Percentiles rank a stretch among this genome's conserved stretches.
Evolutionary conservation across 1,284 basidiomycete species (phyloP).

Genomic region (Bondarzewia mesenterica): DNA sequence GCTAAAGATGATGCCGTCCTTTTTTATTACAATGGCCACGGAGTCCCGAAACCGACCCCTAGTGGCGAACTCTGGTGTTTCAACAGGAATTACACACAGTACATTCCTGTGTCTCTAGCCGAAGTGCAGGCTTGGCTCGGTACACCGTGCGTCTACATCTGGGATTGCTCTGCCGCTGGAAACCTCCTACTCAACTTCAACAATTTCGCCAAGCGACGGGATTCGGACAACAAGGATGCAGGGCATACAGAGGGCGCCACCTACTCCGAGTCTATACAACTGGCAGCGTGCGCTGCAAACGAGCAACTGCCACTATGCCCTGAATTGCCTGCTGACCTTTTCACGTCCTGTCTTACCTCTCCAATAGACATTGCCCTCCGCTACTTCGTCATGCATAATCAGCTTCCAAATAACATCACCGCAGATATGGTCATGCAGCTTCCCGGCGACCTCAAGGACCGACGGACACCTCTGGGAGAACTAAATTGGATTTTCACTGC

Average conservation of each 20-base stretch:
- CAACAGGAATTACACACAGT: slow-evolving; percentile 96
- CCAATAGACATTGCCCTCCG: slow-evolving; percentile 97
- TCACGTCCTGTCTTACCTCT: slow-evolving; percentile 96
- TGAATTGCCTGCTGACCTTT: slow-evolving; percentile 94
- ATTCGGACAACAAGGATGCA: slow-evolving; percentile 65
- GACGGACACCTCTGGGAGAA: slow-evolving; percentile 92
- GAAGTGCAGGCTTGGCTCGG: slow-evolving; percentile 91
- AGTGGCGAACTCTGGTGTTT: slow-evolving; percentile 99
- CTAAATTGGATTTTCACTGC: slow-evolving; percentile 99
- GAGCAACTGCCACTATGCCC: slow-evolving; percentile 94
- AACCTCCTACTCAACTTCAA: slow-evolving; percentile 91
- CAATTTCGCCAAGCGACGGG: slow-evolving; percentile 78
- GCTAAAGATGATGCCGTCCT: slow-evolving; percentile 93
- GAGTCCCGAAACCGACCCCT: slow-evolving; percentile 93
- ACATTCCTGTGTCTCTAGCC: slow-evolving; percentile 92
- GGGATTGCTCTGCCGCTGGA: slow-evolving; percentile 97
- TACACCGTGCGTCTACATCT: slow-evolving; percentile 95
- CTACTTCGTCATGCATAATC: slow-evolving; percentile 89
- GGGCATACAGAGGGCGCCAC: slow-evolving; percentile 60
- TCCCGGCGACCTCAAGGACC: slow-evolving; percentile 93
- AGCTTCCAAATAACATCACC: slow-evolving; percentile 69
- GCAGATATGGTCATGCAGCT: slow-evolving; percentile 93
- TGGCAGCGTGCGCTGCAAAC: slow-evolving; percentile 89
- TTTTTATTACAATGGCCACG: slow-evolving; percentile 99
- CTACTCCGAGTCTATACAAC: slow-evolving; percentile 87